phyloP scores from a whole-genome alignment of 768 basidiomycete genomes.

The Rhodocollybia butyracea region DNA sequence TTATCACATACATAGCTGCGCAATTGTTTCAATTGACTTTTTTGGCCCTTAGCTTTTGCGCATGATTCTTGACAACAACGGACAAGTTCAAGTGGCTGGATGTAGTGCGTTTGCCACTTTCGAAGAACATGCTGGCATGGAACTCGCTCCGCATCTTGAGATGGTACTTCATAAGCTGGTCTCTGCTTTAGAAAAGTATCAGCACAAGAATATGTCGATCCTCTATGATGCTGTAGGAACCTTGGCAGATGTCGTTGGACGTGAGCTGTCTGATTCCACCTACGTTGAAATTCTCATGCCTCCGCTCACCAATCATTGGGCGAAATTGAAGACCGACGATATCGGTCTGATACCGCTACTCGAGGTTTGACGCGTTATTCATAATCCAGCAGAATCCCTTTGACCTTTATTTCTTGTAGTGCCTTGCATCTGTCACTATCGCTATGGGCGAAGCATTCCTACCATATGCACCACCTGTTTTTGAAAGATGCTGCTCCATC shows the following conservation, averaged over 20 bases:
- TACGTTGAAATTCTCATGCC: slow-evolving; percentile 98
- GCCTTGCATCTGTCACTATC: slow-evolving; percentile 95
- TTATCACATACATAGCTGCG: slow-evolving; percentile 27
- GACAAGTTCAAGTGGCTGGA: slow-evolving; percentile 98
- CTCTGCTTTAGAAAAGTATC: slow-evolving; percentile 95
- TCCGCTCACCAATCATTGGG: slow-evolving; percentile 85
- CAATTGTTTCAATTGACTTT: not conserved
- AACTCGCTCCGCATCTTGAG: slow-evolving; percentile 90
- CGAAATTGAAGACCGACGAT: slow-evolving; percentile 86
- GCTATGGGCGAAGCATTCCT: slow-evolving; percentile 89
- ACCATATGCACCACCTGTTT: slow-evolving; percentile 87
- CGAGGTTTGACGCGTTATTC: slow-evolving; percentile 56
- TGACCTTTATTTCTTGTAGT: slow-evolving; percentile 51
- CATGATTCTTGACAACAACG: slow-evolving; percentile 98
- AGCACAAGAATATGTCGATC: slow-evolving; percentile 98
- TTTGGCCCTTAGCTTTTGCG: slow-evolving; percentile 76
- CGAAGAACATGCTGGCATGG: slow-evolving; percentile 92
- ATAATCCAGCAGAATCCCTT: not conserved
- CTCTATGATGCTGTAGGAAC: slow-evolving; percentile 99
- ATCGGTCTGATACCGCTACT: slow-evolving; percentile 91
- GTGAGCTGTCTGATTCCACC: slow-evolving; percentile 77
- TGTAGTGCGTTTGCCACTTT: slow-evolving; percentile 98
- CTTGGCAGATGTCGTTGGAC: slow-evolving; percentile 92
- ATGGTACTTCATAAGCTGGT: slow-evolving; percentile 94
- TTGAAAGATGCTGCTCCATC: slow-evolving; percentile 85